These are phyloP conservation scores for Pinguiococcus pyrenoidosus DNA, from an alignment of 108 stramenopile species.

Conservation along the genomic window DNA sequence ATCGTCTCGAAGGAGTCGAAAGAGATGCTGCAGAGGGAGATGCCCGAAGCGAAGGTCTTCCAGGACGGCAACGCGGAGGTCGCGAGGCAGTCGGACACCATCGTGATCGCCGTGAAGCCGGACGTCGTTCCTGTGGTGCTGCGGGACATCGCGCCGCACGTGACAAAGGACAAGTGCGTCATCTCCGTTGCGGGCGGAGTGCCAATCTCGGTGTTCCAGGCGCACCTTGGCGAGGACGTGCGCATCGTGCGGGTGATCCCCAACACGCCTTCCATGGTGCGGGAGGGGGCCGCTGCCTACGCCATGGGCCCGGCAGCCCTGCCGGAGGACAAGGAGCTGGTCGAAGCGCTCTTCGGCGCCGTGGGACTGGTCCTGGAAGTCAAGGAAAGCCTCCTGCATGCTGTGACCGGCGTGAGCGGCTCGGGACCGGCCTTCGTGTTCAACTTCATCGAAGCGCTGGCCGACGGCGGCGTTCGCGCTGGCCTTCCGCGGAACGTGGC, in stretches of 20 bases:
- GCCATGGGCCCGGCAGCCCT: slow-evolving; percentile 52
- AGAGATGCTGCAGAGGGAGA: background rate
- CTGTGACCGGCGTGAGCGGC: slow-evolving; percentile 83
- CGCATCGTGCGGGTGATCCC: slow-evolving; percentile 83
- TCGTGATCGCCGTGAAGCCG: slow-evolving; percentile 31
- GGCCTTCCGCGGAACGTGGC: slow-evolving; percentile 73
- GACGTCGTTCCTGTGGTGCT: slow-evolving; percentile 19
- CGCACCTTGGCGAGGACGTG: no score
- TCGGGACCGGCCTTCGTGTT: slow-evolving; percentile 89
- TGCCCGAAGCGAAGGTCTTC: no score
- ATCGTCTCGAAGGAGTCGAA: background rate
- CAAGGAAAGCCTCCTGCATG: slow-evolving; percentile 57
- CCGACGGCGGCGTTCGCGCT: slow-evolving; percentile 81
- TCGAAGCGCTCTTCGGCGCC: slow-evolving; percentile 53
- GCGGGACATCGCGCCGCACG: slow-evolving; percentile 1
- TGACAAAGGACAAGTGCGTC: slow-evolving; percentile 27
- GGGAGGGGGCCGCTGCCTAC: slow-evolving; percentile 66
- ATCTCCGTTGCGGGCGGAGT: slow-evolving; percentile 66
- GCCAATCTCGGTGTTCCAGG: no score
- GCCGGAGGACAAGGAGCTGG: slow-evolving; percentile 52
- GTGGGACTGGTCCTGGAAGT: slow-evolving; percentile 66
- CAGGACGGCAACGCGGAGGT: no score
- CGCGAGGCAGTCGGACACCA: background rate
- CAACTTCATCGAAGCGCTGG: slow-evolving; percentile 82
- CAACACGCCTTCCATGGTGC: slow-evolving; percentile 80